Evolutionary conservation across 768 basidiomycete species (phyloP), one percentile per base, ranked within the genome.

Genomic region (Boletus fagicola): DNA sequence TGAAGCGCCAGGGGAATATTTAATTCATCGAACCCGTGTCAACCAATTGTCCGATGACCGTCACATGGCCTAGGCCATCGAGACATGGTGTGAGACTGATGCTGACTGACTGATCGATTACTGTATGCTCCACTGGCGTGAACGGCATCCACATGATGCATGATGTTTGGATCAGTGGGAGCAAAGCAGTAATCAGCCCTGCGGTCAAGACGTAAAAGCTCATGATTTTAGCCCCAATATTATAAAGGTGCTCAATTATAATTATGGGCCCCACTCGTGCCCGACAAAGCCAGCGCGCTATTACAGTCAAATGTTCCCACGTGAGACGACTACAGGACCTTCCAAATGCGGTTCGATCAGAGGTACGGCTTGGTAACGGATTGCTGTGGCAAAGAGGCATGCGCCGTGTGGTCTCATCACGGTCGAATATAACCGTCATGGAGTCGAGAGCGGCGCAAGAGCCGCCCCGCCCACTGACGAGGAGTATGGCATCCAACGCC

Each of bases 311-410:
- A 4, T n/a, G 57, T 49, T 67, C 70, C 58, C 64, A 69, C 61
- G 60, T n/a, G 8, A 22, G 48, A 24, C 53, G 51, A 62, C 50
- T 51, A 73, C 71, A 67, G 63, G 16, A 73, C 72, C 63, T 71
- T 72, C 70, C 65, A 65, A 73, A 73, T 60, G 1, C 13, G 62
- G 67, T 22, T 49, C 7, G 36, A 57, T 59, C 62, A 60, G 58
- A 54, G 36, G 47, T n/a, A 47, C 10, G 15, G 15, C 35, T 36
- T 36, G 35, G 35, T 31, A 15, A 20, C 36, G 30, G n/a, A 22
- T 31, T 22, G 28, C 24, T 49, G 58, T 35, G 49, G 56, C 39
- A 5, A 30, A 10, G 4, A 46, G 39, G n/a, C 35, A n/a, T n/a
- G n/a, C n/a, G n/a, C n/a, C n/a, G 33, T 31, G 31, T 28, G 40